phyloP scores from a whole-genome alignment of 1,284 basidiomycete genomes.

The Neolentinus lepideus region DNA sequence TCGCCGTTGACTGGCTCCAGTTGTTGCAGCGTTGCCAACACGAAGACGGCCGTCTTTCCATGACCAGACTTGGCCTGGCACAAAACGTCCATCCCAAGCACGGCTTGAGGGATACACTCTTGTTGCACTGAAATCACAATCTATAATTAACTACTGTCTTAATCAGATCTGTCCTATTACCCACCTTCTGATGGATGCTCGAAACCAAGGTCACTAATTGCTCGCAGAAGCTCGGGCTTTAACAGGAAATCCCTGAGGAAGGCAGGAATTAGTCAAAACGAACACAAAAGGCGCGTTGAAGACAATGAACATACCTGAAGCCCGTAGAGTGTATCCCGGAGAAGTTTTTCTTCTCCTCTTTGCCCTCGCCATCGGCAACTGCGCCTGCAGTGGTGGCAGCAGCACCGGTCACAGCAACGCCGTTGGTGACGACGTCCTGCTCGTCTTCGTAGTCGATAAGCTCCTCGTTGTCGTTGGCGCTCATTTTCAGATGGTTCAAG shows the following conservation, averaged over 20 bases:
- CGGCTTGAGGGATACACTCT: constrained; percentile 99
- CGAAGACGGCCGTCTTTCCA: constrained; percentile 99
- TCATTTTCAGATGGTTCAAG: constrained; percentile 43
- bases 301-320: constrained; percentile 59
- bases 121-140: constrained; percentile 78
- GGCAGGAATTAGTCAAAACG: constrained; percentile 9
- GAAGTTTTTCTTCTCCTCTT: constrained; percentile 94
- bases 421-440: constrained; percentile 74
- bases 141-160: neutral
- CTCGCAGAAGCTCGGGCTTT: constrained; percentile 94
- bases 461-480: constrained; percentile 76
- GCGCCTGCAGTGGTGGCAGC: constrained; percentile 34
- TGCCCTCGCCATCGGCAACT: constrained; percentile 56
- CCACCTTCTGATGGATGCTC: constrained; percentile 99
- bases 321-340: constrained; percentile 96
- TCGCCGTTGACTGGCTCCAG: constrained; percentile 98
- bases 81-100: constrained; percentile 98
- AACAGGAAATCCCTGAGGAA: constrained; percentile 83
- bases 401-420: constrained; percentile 46
- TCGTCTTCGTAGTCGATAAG: constrained; percentile 95
- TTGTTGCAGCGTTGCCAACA: constrained; percentile 96
- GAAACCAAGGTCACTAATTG: constrained; percentile 98
- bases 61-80: constrained; percentile 99
- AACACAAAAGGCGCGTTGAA: neutral
- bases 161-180: constrained; percentile 12